Evolutionary conservation across 2,329 filamentous ascomycete species (phyloP).

Genomic region (Pseudogymnoascus sp.): DNA sequence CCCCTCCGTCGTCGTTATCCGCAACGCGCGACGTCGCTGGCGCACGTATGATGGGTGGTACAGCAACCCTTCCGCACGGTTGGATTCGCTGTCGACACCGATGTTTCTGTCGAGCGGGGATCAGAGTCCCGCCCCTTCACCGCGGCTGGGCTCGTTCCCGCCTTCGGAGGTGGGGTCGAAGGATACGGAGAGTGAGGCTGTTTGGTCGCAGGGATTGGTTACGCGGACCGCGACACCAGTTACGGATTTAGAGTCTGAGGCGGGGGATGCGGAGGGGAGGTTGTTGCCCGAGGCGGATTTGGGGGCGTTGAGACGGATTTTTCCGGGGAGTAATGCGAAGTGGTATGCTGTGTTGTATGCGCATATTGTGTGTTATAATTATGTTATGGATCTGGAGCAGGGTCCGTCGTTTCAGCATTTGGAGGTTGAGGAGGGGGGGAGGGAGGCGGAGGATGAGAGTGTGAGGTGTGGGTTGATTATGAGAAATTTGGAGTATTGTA

Average conservation of each 20-base stretch:
- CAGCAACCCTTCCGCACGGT: neutral
- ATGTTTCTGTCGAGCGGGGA: neutral
- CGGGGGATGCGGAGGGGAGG: neutral
- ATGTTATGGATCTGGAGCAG: constrained; percentile 13
- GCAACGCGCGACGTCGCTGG: neutral
- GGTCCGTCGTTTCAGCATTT: neutral
- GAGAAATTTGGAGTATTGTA: constrained; percentile 7
- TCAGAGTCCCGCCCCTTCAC: neutral
- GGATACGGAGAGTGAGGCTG: neutral
- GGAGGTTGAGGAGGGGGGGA: neutral
- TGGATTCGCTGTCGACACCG: neutral
- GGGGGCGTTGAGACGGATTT: constrained; percentile 15
- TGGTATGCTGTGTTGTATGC: constrained; percentile 22
- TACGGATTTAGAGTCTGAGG: neutral
- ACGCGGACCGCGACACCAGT: neutral
- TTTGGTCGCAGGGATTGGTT: neutral
- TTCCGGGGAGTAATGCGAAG: constrained; percentile 18
- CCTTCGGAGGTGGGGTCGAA: neutral
- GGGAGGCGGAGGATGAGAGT: neutral
- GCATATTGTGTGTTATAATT: constrained; percentile 23
- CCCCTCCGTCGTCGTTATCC: neutral
- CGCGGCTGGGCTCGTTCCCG: neutral
- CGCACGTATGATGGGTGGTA: neutral
- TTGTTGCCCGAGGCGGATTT: neutral
- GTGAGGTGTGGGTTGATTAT: constrained; percentile 1